Base-by-base conservation (phyloP, 805 yeast species). In the Yarrowia sp. region DNA sequence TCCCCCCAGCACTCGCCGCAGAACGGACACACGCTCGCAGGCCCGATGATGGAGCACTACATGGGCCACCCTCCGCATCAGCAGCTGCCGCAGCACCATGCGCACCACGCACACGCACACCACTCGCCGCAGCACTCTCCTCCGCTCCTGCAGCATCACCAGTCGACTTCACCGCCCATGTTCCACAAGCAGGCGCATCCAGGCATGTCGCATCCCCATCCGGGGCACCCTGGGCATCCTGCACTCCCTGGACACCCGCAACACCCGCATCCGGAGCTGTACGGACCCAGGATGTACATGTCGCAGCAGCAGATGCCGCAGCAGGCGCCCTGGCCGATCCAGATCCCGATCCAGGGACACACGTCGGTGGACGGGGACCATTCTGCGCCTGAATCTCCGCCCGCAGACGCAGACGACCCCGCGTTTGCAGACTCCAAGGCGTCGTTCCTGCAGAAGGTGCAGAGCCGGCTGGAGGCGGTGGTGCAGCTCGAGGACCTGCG, bases 381-480 rank as follows among this genome's bases (percentile, higher is more conserved):
- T 16, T 29, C 31, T 13, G 55, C 41, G 4, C 36, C 29, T 3
- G 47, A 29, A 33, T 38, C 51, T 7, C 58, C 64, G 8, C 38
- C 47, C 1, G 41, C 46, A 4, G 35, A 61, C 18, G 65, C 65
- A 12, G 63, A 63, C 33, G 62, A 53, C 14, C 59, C 63, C 1
- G 61, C 51, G 0, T 65, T 19, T 19, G 59, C 41, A 10, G 65
- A 53, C 16, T 66, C 64, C 24, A 66, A 65, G 47, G 46, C 53
- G 8, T 32, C 32, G 10, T 66, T 65, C 38, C 39, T 66, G 58
- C 35, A 41, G 24, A 18, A 46, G 22, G 55, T 64, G 16, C 25
- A 29, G n/a, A 25, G 21, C 16, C 63, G 64, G 25, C 32, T 64
- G 13, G 62, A 62, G 18, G 24, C 31, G 5, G 51, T 65, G 13